Conservation (phyloP, 352 stramenopile species). For the Phytophthora europaea region DNA sequence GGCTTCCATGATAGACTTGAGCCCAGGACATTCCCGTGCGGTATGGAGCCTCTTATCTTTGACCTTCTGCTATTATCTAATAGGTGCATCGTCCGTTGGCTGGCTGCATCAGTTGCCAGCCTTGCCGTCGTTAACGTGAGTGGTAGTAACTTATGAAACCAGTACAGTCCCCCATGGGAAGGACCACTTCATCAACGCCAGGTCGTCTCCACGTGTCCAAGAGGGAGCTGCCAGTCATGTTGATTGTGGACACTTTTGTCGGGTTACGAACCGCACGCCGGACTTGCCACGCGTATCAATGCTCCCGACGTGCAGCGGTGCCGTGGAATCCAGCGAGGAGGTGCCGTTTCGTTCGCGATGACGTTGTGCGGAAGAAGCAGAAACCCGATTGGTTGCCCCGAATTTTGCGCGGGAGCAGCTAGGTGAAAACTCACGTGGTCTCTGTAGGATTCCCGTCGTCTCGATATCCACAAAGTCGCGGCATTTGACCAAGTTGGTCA, state of each 20-base stretch:
- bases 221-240: constrained; percentile 28
- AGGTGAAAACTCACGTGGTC: no score
- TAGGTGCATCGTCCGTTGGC: constrained; percentile 5
- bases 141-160: no score
- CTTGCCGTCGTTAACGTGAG: background rate
- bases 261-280: constrained; percentile 42
- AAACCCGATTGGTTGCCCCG: no score
- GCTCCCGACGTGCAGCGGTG: constrained; percentile 37
- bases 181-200: constrained; percentile 13
- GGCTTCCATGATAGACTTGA: no score
- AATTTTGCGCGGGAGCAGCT: no score
- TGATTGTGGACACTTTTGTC: constrained; percentile 38
- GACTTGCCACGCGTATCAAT: constrained; percentile 49
- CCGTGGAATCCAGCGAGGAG: constrained; percentile 28
- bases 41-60: background rate
- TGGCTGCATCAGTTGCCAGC: background rate
- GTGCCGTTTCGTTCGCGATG: constrained; percentile 41
- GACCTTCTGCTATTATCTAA: constrained; percentile 22
- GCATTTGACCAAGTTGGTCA: constrained; percentile 28
- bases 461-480: constrained; percentile 55
- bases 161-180: background rate
- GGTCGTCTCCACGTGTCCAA: constrained; percentile 18
- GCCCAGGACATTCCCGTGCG: background rate
- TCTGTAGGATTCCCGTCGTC: constrained; percentile 39
- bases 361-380: no score